Evolutionary conservation across 345 rosid species (phyloP), one percentile per base, ranked within the genome.

Genomic region (Ceriops zippeliana): DNA sequence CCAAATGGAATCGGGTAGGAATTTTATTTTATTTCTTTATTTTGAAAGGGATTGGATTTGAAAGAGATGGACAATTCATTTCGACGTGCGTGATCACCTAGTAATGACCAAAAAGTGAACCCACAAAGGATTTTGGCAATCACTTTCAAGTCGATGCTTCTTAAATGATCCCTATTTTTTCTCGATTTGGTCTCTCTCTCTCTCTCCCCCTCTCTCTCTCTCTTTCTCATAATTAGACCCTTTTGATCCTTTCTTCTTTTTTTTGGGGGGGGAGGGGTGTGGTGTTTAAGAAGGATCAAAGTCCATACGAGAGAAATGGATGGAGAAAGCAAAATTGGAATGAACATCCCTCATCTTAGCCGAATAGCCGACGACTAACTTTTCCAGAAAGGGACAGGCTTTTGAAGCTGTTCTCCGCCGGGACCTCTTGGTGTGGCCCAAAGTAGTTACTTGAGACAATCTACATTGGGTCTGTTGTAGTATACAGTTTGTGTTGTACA

Each of bases 391-490:
- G 35, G 37, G 34, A 31, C 37, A 6, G 37, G 7, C 9, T 34
- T 7, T 34, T 7, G 9, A 34, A 7, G 37, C 2, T 34, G 52
- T 56, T 19, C 35, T 19, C 56, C 17, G 22, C 52, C 28, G 64
- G 58, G 63, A 20, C 64, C 42, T 59, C 64, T 47, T 7, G 5
- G n/a, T 58, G 26, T 30, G 64, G 71, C 65, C 71, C 71, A 67
- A 67, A 26, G 10, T 26, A 3, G 53, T 16, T 19, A 17, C 34
- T 22, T 38, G 20, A 26, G 22, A 51, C 24, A 21, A 30, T 16
- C 37, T 0, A 35, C 9, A 58, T 28, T 59, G 58, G 64, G 71
- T 65, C 71, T 42, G 22, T 32, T 17, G 20, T 20, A 5, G 24
- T 32, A 32, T 8, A 61, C 63, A 2, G 7, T 62, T 49, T 34